Base-by-base conservation (phyloP, 2,329 filamentous ascomycete species). In the Microcera coccophila region DNA sequence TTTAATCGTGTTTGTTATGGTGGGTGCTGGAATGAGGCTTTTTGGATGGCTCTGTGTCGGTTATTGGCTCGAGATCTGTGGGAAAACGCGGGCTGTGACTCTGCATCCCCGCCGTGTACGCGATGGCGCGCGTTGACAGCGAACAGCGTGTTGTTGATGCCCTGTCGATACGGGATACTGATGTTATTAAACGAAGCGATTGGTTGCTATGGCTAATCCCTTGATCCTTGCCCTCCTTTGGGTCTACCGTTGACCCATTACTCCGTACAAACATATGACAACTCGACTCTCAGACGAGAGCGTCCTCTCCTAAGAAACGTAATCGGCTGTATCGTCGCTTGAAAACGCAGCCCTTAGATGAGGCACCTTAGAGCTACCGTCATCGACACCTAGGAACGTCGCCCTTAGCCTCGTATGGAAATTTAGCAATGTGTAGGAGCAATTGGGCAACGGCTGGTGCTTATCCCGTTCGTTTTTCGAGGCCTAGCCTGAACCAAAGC, bases 221-320 rank as follows among this genome's bases (percentile, higher is more conserved):
- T n/a, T n/a, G n/a, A n/a, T n/a, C n/a, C n/a, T n/a, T n/a, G n/a
- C n/a, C n/a, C n/a, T n/a, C n/a, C n/a, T n/a, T n/a, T n/a, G n/a
- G n/a, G n/a, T n/a, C n/a, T n/a, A n/a, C n/a, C n/a, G n/a, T n/a
- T n/a, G n/a, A n/a, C 12, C 22, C 22, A 26, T 7, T 26, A 12
- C 22, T 26, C 22, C 22, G 12, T 7, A 26, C 22, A 7, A 26
- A 26, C 22, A 42, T 57, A 54, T 9, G 39, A 35, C 20, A 48
- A 33, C 31, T 58, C 55, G 17, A 58, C 55, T 10, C 55, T 54
- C 42, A 58, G 36, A 46, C 58, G 55, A 28, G 55, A 58, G 34
- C 49, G 54, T 10, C 57, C 37, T 28, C 55, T 38, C 15, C 55
- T 55, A 15, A 58, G 35, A 33, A 58, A 58, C 36, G 57, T 53